Base-by-base conservation (phyloP, 2,329 filamentous ascomycete species). In the Dendrostoma leiphaemia region DNA sequence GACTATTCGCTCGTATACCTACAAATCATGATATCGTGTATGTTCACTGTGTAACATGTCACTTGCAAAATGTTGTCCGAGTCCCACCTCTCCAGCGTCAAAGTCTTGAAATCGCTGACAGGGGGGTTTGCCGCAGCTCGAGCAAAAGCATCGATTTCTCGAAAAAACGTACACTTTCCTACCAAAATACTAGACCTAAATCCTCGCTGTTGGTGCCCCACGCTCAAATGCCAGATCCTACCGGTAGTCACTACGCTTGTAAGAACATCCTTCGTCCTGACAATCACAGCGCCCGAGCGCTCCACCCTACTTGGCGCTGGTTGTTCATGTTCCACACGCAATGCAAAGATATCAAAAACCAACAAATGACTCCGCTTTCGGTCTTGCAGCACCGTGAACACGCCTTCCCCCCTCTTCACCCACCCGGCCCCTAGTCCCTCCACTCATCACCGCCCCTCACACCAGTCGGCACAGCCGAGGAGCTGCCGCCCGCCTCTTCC, bases 361-460 rank as follows among this genome's bases (percentile, higher is more conserved):
- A 15, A 32, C 4, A 32, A 12, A 12, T 15, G 4, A 15, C 9
- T 15, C n/a, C 2, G 10, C n/a, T 15, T 32, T 32, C 10, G 4
- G 10, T 12, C n/a, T 4, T 32, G 31, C 31, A n/a, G n/a, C n/a
- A n/a, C n/a, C n/a, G n/a, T n/a, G n/a, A n/a, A n/a, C n/a, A n/a
- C n/a, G n/a, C n/a, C n/a, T n/a, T n/a, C n/a, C n/a, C n/a, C n/a
- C n/a, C n/a, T n/a, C n/a, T n/a, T n/a, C n/a, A n/a, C n/a, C n/a
- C n/a, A n/a, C n/a, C n/a, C n/a, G 21, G 10, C 41, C 7, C 29
- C 26, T 41, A 57, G 17, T 59, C 57, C 29, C 69, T 65, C 77
- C 77, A 80, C 56, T 77, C 77, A 50, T 77, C 71, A 12, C 75
- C 76, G n/a, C 66, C 71, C 29, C 70, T 67, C n/a, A 79, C 66